Evolutionary conservation across 106 monocot genomes (phyloP), one percentile per base, ranked within the genome.

Genomic region (Allium cepa): DNA sequence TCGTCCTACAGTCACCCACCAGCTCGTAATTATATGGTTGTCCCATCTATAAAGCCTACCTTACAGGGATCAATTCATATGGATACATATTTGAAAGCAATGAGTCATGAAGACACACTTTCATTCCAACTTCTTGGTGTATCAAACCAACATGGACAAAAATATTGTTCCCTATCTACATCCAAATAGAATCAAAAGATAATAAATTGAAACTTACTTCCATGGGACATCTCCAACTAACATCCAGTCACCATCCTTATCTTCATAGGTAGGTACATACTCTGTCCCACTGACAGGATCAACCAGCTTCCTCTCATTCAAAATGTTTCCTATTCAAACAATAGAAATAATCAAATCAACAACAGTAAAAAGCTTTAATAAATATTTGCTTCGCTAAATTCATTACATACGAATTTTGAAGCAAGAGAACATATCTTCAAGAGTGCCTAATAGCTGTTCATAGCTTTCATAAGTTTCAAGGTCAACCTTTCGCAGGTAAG

Each of bases 171-270:
- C 36, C 36, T 36, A 36, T 36, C 36, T 36, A 36, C 36, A 36
- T 4, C 36, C 36, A 36, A 36, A 36, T 36, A 36, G 36, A 36
- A 36, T 5, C 5, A 5, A 36, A 36, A 36, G 36, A 36, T 36
- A 36, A 16, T 58, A 63, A 63, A 47, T 26, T 11, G 15, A 6
- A 17, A 73, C 83, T 84, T 75, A 94, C 94, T 87, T 94, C 94
- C 94, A 94, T 9, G 94, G 94, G 50, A 94, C 94, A 65, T 94
- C 94, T 3, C 94, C 94, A 11, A 85, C 87, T 12, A 94, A 80
- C 94, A 94, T 94, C 94, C 94, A 94, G 74, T 94, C 94, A 8
- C 94, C 94, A 46, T 94, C 94, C 70, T 90, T 94, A 63, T 94
- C 94, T 73, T 94, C 87, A 14, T 94, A 94, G 15, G 94, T 94